Evolutionary conservation across 1,284 basidiomycete genomes (phyloP).

Genomic region (Malassezia equina): DNA sequence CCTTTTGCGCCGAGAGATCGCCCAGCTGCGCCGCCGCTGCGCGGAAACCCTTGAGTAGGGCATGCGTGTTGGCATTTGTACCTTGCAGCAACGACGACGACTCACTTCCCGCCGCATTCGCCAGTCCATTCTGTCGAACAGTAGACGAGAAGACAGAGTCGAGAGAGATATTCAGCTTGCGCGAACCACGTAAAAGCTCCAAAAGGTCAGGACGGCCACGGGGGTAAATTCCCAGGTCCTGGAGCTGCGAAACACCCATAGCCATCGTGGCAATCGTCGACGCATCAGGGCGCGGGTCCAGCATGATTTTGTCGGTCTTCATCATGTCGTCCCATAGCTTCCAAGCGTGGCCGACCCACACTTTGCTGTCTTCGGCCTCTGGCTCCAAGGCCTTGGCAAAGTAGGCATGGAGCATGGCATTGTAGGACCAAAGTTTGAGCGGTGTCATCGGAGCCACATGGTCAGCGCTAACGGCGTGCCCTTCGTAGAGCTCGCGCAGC

Average conservation of each 20-base stretch:
- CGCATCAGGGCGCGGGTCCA: constrained; percentile 30
- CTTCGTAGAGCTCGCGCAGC: constrained; percentile 23
- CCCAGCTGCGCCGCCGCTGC: constrained; percentile 24
- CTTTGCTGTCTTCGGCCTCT: constrained; percentile 16
- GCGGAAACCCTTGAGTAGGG: constrained; percentile 20
- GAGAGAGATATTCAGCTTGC: constrained; percentile 21
- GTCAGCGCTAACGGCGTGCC: constrained; percentile 14
- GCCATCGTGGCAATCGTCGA: constrained; percentile 33
- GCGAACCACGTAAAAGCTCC: constrained; percentile 9
- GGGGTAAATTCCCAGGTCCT: constrained; percentile 23
- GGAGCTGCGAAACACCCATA: constrained; percentile 30
- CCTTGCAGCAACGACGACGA: neutral
- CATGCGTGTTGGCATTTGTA: neutral
- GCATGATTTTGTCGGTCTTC: neutral
- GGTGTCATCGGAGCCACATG: constrained; percentile 9
- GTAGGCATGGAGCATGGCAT: constrained; percentile 39
- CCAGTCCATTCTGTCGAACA: constrained; percentile 20
- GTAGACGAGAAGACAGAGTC: constrained; percentile 32
- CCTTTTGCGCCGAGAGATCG: constrained; percentile 22
- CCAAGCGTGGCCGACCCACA: constrained; percentile 31
- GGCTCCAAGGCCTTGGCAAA: constrained; percentile 30
- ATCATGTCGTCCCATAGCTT: constrained; percentile 33
- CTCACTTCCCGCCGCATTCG: neutral
- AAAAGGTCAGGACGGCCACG: constrained; percentile 19
- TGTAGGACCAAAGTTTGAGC: constrained; percentile 34